A percentile compares a stretch with the other conserved stretches of the same genome.
Conservation (phyloP, 176 grass and related monocot species). For the Carex myosuroides region DNA sequence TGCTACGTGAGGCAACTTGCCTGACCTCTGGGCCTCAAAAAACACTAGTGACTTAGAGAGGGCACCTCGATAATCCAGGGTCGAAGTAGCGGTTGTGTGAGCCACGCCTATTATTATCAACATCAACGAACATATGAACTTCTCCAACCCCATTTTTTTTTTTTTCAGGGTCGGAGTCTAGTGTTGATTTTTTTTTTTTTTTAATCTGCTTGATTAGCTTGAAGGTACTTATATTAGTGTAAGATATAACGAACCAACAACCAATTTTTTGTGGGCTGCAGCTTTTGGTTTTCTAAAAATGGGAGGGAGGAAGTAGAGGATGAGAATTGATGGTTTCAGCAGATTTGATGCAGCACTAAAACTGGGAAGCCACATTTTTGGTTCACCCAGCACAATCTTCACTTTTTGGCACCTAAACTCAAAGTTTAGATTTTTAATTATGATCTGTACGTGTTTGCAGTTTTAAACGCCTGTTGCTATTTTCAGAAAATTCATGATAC, state of each 20-base stretch:
- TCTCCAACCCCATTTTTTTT: constrained; percentile 11
- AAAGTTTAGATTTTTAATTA: background rate
- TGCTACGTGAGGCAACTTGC: background rate
- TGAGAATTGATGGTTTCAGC: background rate
- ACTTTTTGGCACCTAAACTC: background rate
- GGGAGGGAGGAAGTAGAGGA: background rate
- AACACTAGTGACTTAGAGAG: constrained; percentile 16
- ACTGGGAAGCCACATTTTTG: background rate
- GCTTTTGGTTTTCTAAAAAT: constrained; percentile 13
- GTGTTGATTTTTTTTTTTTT: background rate
- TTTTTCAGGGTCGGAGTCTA: background rate
- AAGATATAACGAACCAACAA: constrained; percentile 8
- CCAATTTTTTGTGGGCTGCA: background rate
- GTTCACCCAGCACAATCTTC: background rate
- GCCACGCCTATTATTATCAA: background rate
- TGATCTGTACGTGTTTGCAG: background rate
- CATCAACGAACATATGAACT: background rate
- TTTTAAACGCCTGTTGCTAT: background rate
- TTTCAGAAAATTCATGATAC: background rate
- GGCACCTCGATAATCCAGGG: background rate
- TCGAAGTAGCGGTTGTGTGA: background rate
- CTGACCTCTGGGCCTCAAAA: constrained; percentile 18
- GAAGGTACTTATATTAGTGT: constrained; percentile 7
- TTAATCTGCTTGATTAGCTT: constrained; percentile 8
- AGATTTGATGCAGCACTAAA: constrained; percentile 1